Evolutionary conservation across 2,329 filamentous ascomycete species (phyloP).

Genomic region (Xylaria sp.): DNA sequence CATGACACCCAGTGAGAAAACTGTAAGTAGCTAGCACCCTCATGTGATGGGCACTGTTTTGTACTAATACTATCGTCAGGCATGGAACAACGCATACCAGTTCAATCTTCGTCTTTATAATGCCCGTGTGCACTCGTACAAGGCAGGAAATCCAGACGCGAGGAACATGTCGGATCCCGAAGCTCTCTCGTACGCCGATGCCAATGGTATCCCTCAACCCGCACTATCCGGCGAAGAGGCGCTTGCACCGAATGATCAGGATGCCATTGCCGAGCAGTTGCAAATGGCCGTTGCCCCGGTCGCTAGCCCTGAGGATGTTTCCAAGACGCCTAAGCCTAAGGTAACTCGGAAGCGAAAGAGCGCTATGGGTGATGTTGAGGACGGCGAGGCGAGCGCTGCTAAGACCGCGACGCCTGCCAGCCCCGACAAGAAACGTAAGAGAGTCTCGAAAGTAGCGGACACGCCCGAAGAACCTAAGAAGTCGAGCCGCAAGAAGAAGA

Average conservation of each 20-base stretch:
- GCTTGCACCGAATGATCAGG: conserved; percentile 51
- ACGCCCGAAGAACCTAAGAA: conserved; percentile 62
- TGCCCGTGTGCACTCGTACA: conserved; percentile 66
- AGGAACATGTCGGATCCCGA: conserved; percentile 65
- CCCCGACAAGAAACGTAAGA: conserved; percentile 66
- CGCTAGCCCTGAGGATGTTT: conserved; percentile 43
- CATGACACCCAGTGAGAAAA: conserved; percentile 75
- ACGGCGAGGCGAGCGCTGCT: conserved; percentile 43
- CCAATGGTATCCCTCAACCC: conserved; percentile 57
- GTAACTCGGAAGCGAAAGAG: conserved; percentile 61
- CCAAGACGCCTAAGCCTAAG: conserved; percentile 62
- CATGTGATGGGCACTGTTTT: neutral
- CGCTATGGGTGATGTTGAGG: conserved; percentile 49
- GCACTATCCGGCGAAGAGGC: conserved; percentile 50
- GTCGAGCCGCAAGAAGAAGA: conserved; percentile 60
- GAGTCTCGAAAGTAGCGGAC: conserved; percentile 59
- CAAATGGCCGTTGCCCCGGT: conserved; percentile 45
- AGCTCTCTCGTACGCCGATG: conserved; percentile 62
- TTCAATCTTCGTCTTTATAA: conserved; percentile 70
- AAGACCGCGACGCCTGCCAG: conserved; percentile 50
- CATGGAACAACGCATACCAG: conserved; percentile 69
- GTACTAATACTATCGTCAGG: conserved; percentile 37
- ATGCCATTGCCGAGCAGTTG: conserved; percentile 63
- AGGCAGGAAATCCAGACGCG: conserved; percentile 59
- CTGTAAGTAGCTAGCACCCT: conserved; percentile 39